Base-by-base conservation (phyloP, 371 early-diverging fungal species). In the Choanephora cucurbitarum region DNA sequence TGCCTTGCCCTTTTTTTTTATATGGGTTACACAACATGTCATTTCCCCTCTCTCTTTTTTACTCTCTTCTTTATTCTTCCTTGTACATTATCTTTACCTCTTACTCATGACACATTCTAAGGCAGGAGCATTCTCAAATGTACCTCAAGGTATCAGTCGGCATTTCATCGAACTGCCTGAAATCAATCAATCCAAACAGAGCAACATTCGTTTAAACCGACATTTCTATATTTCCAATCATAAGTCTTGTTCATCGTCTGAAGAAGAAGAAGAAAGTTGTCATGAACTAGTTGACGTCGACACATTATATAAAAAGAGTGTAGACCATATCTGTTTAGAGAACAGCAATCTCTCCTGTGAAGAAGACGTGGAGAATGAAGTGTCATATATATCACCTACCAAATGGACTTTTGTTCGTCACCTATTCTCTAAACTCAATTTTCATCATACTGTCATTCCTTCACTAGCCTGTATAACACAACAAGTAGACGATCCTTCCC, bases 161-260 rank as follows among this genome's bases (percentile, higher is more conserved):
- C 56, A 42, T 42, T 56, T 56, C 14, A 48, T 56, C 10, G 56
- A 56, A 13, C 49, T 49, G 14, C 31, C 37, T 3, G 19, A 56
- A 9, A 55, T 24, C 31, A 31, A 18, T 10, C 39, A n/a, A 24
- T 22, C 37, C 14, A 50, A n/a, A 21, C 23, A 19, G 15, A 22
- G 13, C 28, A 37, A 37, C 37, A 37, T 37, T 14, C 14, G 37
- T 2, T 37, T 37, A 37, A 6, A 50, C 7, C n/a, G 3, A 40
- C 14, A 41, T 17, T 14, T 7, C 17, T 14, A 41, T 34, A 15
- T 21, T n/a, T 6, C 50, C 8, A 39, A 39, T 33, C 17, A 49
- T 24, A 41, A 49, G 33, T 42, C 18, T 5, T 10, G 2, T 41
- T 9, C 22, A 51, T 41, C 52, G 18, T 8, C 21, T 23, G 45